Conservation (phyloP, 176 grass and related monocot genomes). For the Chrysopogon serrulatus region DNA sequence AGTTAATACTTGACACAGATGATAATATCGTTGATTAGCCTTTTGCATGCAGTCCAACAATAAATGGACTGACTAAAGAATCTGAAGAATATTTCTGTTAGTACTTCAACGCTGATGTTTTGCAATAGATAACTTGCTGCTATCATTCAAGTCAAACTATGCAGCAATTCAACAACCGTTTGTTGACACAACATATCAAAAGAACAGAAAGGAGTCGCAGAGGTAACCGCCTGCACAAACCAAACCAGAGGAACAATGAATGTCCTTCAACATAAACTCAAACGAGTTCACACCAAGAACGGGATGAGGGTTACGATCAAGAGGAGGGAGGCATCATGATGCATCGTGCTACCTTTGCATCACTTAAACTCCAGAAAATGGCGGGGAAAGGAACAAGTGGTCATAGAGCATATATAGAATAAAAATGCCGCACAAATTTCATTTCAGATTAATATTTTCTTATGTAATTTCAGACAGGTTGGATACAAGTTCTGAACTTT, state of each 20-base stretch:
- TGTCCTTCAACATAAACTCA: background rate
- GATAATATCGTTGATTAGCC: conserved; percentile 11
- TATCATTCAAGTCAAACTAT: background rate
- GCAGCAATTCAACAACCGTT: conserved; percentile 30
- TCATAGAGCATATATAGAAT: too few species aligned
- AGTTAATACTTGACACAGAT: too few species aligned
- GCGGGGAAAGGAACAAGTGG: too few species aligned
- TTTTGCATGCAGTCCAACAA: background rate
- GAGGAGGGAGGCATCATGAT: too few species aligned
- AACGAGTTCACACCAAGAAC: too few species aligned
- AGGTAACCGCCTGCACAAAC: conserved; percentile 41
- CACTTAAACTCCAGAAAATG: too few species aligned
- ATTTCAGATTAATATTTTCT: too few species aligned
- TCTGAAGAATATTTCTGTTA: conserved; percentile 29
- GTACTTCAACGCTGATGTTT: background rate
- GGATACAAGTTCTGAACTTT: too few species aligned
- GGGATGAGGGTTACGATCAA: too few species aligned
- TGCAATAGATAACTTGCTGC: background rate
- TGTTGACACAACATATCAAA: conserved; percentile 42
- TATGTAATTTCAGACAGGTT: too few species aligned
- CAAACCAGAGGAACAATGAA: conserved; percentile 1
- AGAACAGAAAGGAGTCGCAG: conserved; percentile 42
- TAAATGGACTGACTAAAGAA: conserved; percentile 18
- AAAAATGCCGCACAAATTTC: too few species aligned
- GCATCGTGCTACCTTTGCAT: too few species aligned